Percentiles rank a stretch among this genome's conserved stretches.
phyloP scores from a whole-genome alignment of 2,329 filamentous ascomycete species.

The Phoma sp. region DNA sequence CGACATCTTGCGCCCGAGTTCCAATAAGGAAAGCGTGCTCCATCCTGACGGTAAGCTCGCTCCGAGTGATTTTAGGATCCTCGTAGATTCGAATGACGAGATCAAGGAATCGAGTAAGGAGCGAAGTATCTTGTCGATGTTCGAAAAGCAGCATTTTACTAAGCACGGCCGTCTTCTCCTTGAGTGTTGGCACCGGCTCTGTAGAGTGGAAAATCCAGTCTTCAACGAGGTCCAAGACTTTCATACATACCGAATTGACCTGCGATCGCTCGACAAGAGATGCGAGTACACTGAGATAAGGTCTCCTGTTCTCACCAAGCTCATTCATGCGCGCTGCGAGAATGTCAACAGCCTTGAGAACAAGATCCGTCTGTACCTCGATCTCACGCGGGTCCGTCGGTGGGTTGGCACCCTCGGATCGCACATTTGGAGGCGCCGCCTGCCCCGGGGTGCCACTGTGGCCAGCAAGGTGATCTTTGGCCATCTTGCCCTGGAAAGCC shows the following conservation, averaged over 20 bases:
- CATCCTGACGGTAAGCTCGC: slow-evolving; percentile 94
- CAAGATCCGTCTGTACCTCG: slow-evolving; percentile 86
- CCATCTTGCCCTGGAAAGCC: slow-evolving; percentile 87
- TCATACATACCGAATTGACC: slow-evolving; percentile 84
- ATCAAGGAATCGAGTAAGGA: slow-evolving; percentile 92
- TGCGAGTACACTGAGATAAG: slow-evolving; percentile 93
- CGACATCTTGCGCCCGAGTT: slow-evolving; percentile 88
- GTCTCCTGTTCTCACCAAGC: slow-evolving; percentile 86
- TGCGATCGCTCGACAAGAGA: slow-evolving; percentile 94
- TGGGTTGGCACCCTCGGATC: slow-evolving; percentile 63
- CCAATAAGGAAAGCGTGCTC: slow-evolving; percentile 98
- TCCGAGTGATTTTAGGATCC: slow-evolving; percentile 92
- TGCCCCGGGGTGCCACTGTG: slow-evolving; percentile 55
- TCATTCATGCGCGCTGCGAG: slow-evolving; percentile 91
- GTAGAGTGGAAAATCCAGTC: slow-evolving; percentile 95
- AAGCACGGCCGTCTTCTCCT: slow-evolving; percentile 98
- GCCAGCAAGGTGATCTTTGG: slow-evolving; percentile 85
- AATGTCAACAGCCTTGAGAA: slow-evolving; percentile 94
- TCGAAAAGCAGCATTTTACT: slow-evolving; percentile 99
- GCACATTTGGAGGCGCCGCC: slow-evolving; percentile 41
- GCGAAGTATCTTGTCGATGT: slow-evolving; percentile 77
- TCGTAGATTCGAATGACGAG: slow-evolving; percentile 98
- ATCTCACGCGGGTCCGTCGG: slow-evolving; percentile 78
- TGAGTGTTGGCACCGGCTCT: slow-evolving; percentile 94
- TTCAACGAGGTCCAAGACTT: slow-evolving; percentile 93